Base-by-base conservation (phyloP, 2,329 filamentous ascomycete species). In the Paracoccidioides brasiliensis region DNA sequence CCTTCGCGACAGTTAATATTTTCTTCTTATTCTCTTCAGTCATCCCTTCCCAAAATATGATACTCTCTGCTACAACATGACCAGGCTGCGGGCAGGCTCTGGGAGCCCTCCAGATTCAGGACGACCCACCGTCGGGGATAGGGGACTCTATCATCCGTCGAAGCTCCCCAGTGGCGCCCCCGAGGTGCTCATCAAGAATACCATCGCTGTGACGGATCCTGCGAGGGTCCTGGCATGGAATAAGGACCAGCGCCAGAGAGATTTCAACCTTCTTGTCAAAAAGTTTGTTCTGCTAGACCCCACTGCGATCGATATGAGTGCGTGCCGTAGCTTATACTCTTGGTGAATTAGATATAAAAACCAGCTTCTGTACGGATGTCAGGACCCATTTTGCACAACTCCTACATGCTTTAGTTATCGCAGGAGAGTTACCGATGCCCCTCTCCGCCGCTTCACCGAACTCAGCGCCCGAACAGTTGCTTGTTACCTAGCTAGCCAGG, bases 281-380 rank as follows among this genome's bases (percentile, higher is more conserved):
- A 82, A 78, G 83, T 86, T 66, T 61, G 78, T 8, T 28, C 30
- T 46, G 15, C 44, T 22, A 30, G 33, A 15, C 46, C 9, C 33
- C 7, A n/a, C 5, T 14, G 10, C 6, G 45, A 10, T 5, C 43
- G 10, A 7, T 35, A n/a, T 35, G 15, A 4, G 4, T 33, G 14
- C 40, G 1, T 28, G 4, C 14, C 44, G 33, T 54, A n/a, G 8
- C 7, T 54, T 15, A 22, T 30, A 12, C 12, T 35, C 14, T 5
- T 28, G n/a, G 30, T 8, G 14, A 32, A 3, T 9, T 54, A 91
- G 87, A 64, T 94, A 87, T 66, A 82, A 90, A 52, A 76, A 80
- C 38, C 90, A 95, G 70, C 80, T 95, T n/a, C 81, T 89, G 56
- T 80, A 86, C 61, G 90, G 90, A 60, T 95, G 90, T 67, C 81